Conservation (phyloP, 345 rosid genomes). For the Boechera retrofracta region DNA sequence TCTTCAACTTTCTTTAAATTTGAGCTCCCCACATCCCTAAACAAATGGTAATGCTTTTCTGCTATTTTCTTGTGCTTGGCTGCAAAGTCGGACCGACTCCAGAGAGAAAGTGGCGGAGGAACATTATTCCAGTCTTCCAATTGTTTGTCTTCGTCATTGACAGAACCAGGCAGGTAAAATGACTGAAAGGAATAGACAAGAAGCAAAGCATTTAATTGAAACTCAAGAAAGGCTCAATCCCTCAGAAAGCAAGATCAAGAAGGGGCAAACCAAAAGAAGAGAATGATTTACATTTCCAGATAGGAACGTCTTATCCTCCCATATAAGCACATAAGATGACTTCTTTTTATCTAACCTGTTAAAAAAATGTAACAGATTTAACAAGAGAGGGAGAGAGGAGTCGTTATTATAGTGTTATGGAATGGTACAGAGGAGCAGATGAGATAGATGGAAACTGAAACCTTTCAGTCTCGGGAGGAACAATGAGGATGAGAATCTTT, state of each 20-base stretch:
- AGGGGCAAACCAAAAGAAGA: conserved; percentile 2
- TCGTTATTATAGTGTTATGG: conserved; percentile 15
- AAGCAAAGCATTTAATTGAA: conserved; percentile 8
- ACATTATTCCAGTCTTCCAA: conserved; percentile 75
- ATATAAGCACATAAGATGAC: conserved; percentile 67
- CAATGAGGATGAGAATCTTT: conserved; percentile 86
- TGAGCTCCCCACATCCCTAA: conserved; percentile 34
- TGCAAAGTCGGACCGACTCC: conserved; percentile 81
- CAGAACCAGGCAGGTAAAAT: conserved; percentile 90
- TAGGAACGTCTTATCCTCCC: conserved; percentile 69
- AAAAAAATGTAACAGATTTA: conserved; percentile 3
- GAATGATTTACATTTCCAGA: conserved; percentile 74
- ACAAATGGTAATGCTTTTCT: conserved; percentile 58
- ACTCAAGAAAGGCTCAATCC: conserved; percentile 19
- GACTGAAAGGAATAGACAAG: conserved; percentile 63
- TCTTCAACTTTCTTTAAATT: conserved; percentile 21
- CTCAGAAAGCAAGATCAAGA: not conserved
- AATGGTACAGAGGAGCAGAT: conserved; percentile 22
- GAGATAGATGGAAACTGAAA: conserved; percentile 40
- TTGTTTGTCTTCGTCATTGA: conserved; percentile 68
- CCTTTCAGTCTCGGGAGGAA: conserved; percentile 89
- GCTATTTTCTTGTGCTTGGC: conserved; percentile 66
- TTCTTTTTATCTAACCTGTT: conserved; percentile 79
- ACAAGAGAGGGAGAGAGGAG: conserved; percentile 9
- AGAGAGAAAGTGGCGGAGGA: conserved; percentile 81